phyloP scores from a whole-genome alignment of 805 yeast species.

The Wickerhamiella brachini region DNA sequence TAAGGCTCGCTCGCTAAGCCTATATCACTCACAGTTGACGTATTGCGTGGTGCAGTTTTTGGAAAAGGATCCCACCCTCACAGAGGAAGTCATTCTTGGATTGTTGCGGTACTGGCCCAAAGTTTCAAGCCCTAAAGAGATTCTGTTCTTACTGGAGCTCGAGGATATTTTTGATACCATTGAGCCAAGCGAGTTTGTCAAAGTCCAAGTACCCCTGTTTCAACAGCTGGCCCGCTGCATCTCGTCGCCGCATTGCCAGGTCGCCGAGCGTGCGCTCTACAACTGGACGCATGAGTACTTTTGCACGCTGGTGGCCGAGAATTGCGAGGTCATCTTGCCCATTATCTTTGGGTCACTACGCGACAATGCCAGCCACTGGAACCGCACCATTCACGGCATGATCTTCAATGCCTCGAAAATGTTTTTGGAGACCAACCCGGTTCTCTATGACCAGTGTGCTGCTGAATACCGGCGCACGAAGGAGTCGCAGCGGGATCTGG shows the following conservation, averaged over 20 bases:
- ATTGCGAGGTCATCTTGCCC: slow-evolving; percentile 80
- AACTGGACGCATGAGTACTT: slow-evolving; percentile 94
- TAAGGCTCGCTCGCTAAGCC: slow-evolving; percentile 72
- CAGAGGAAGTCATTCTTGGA: slow-evolving; percentile 95
- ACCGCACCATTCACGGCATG: slow-evolving; percentile 79
- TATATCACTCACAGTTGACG: slow-evolving; percentile 93
- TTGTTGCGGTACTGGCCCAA: slow-evolving; percentile 93
- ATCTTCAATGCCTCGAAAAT: slow-evolving; percentile 84
- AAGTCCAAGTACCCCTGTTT: slow-evolving; percentile 84
- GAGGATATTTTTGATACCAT: slow-evolving; percentile 95
- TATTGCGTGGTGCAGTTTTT: slow-evolving; percentile 93
- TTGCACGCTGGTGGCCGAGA: slow-evolving; percentile 73
- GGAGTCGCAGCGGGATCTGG: slow-evolving; percentile 54
- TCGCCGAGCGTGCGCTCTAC: slow-evolving; percentile 85
- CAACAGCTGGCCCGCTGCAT: slow-evolving; percentile 91
- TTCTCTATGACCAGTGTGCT: slow-evolving; percentile 85
- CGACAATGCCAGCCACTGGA: slow-evolving; percentile 79
- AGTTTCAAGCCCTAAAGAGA: slow-evolving; percentile 85
- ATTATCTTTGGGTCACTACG: slow-evolving; percentile 81
- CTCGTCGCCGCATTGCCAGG: slow-evolving; percentile 92
- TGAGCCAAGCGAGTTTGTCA: slow-evolving; percentile 83
- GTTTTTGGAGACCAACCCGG: slow-evolving; percentile 85
- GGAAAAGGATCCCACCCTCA: slow-evolving; percentile 82
- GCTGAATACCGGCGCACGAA: slow-evolving; percentile 67
- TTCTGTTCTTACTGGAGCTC: slow-evolving; percentile 87